Base-by-base conservation (phyloP, 345 rosid species). In the Boechera retrofracta region DNA sequence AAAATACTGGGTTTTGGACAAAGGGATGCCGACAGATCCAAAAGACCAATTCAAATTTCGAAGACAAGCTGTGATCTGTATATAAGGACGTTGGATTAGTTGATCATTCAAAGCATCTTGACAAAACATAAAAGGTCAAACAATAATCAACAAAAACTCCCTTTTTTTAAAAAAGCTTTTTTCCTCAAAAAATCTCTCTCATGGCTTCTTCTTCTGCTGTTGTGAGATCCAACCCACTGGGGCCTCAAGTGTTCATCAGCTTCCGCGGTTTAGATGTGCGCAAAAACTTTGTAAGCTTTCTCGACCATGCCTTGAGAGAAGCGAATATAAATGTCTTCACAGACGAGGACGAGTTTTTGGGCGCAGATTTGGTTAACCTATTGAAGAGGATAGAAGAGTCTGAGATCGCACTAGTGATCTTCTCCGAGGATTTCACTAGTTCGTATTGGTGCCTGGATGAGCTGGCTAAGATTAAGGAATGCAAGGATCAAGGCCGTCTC, bases 221-320 rank as follows among this genome's bases (percentile, higher is more conserved):
- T 21, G 9, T 6, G 48, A 66, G 5, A 51, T 28, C 55, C 28
- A 18, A 3, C 45, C 29, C 64, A 16, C 7, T 7, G 29, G 60
- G 47, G 31, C 73, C 71, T 33, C 78, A 68, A 53, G 82, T 79
- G 44, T 79, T 79, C 45, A 41, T 79, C 52, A 54, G 28, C 45
- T 63, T 79, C 62, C 71, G 76, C 3, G 74, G 82, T 6, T 8
- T 9, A 6, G 79, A 74, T 67, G 62, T 42, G 8, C 65, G 75
- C 7, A 49, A 9, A 0, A 12, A 49, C 68, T 75, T 80, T 36
- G 3, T 72, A 6, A 48, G 64, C 64, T 56, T 45, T 51, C 83
- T 80, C 12, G 39, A 7, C 1, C 24, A 33, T 29, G 71, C 59
- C 21, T 36, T 80, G 45, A n/a, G 33, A 41, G 32, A 24, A 0